These are phyloP conservation scores for Picochlorum sp. DNA, from an alignment of 139 green algal genomes.

Conservation along the genomic window DNA sequence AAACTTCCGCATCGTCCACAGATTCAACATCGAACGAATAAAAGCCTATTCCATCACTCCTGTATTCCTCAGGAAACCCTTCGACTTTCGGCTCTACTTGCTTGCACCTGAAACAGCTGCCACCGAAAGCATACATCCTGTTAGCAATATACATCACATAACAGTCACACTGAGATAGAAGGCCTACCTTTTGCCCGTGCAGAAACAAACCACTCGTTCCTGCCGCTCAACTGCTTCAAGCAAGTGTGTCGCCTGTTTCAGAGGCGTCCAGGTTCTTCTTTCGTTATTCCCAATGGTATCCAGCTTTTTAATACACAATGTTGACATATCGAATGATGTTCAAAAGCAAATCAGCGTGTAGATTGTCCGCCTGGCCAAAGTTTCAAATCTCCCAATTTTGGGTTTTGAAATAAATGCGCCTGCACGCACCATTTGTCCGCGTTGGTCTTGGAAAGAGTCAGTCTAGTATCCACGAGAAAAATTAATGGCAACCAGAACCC, in stretches of 20 bases:
- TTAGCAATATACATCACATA: neutral
- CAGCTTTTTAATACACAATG: too few species aligned
- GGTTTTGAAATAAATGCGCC: too few species aligned
- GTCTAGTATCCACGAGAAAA: too few species aligned
- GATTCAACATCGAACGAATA: conserved; percentile 9
- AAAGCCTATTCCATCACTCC: conserved; percentile 4
- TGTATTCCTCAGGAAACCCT: conserved; percentile 22
- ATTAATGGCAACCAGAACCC: too few species aligned
- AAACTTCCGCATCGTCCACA: conserved; percentile 4
- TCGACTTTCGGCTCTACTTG: conserved; percentile 21
- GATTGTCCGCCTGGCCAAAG: too few species aligned
- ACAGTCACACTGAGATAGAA: neutral
- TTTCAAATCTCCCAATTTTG: too few species aligned
- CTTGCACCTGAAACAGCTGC: conserved; percentile 31
- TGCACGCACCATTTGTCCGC: too few species aligned
- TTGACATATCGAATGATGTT: too few species aligned
- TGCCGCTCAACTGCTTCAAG: neutral
- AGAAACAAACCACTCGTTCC: neutral
- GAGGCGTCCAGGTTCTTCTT: neutral
- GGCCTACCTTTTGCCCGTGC: neutral
- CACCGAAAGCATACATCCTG: conserved; percentile 2
- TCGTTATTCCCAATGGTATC: neutral
- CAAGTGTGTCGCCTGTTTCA: neutral
- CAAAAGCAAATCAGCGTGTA: too few species aligned
- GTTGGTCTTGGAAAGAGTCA: too few species aligned